Evolutionary conservation across 768 basidiomycete species (phyloP), one percentile per base, ranked within the genome.

Genomic region (Kwoniella europaea): DNA sequence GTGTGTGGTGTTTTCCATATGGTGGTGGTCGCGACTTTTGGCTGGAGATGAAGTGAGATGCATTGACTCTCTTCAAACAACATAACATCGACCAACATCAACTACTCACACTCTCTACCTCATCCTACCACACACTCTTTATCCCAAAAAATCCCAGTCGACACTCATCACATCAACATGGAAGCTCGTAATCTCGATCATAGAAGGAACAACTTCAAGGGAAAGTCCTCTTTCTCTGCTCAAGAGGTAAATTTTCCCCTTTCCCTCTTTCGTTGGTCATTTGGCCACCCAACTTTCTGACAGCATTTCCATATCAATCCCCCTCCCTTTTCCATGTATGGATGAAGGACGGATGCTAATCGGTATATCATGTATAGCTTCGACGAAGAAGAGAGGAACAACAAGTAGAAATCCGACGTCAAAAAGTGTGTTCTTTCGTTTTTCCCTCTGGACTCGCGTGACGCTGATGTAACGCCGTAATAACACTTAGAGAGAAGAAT

Each of bases 351-450:
- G n/a, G 10, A 24, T 56, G 70, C 78, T 79, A 68, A 79, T 56
- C 9, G 10, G 5, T 4, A 29, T 3, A 5, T 22, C 2, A 66
- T 59, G 22, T 53, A 27, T 65, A 98, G 84, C 91, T 98, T 77
- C 90, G 96, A 78, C 91, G 94, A 85, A 91, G 96, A 84, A 90
- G 97, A 69, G 97, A 98, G 84, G 95, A 99, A 84, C 93, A 96
- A 83, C 95, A 98, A 82, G 97, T 99, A 68, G 97, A 98, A 88
- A 98, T 99, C 87, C 89, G 97, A 82, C 89, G 94, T 82, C 93
- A 96, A 86, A 98, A 98, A 78, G 84, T 84, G 29, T 46, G 82
- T 74, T 22, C 63, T 18, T 29, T 52, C 18, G 15, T 54, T 46
- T 24, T 35, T 50, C 44, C 44, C 18, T 65, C 54, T 27, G 0